Evolutionary conservation across 768 basidiomycete species (phyloP), one percentile per base, ranked within the genome.

Genomic region (Rhodotorula kratochvilovae): DNA sequence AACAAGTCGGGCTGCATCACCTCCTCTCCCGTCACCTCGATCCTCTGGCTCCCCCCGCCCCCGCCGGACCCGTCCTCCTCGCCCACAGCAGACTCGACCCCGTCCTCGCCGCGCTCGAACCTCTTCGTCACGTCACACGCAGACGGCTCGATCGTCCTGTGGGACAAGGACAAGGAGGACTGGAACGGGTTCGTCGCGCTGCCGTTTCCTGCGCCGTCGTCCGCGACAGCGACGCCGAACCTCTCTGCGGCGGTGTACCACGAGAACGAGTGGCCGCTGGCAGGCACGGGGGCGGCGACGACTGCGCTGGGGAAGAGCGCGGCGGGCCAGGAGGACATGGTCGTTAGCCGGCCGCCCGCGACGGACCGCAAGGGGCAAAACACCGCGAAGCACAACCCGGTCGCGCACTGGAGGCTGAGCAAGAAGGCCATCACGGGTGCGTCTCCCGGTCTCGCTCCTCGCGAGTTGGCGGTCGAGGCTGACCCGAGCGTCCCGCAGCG

Each of bases 131-230:
- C 88, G 25, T 89, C 90, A 12, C 90, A 94, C 79, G 89, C 89
- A 33, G 91, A 95, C 74, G 92, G 92, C 11, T 89, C 91, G 11
- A 88, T 95, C 70, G 85, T 93, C 50, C 86, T 92, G 27, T 94
- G 91, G 76, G 92, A 94, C 81, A 91, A 88, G 77, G 92, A 94
- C 76, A 88, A 90, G 43, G 92, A 92, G 59, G 92, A 95, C 72
- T 75, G 66, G 68, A 63, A 58, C 42, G 62, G 62, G 10, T 76
- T 77, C 64, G 51, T 57, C 0, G 60, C 82, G 11, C 70, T 77
- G 3, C 81, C 82, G 29, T 82, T 45, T 25, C 56, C 51, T 0
- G 16, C 62, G 33, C 23, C 27, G 36, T 23, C 25, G 29, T 56
- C 73, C 17, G 66, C 27, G 48, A 23, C 50, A 17, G 36, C 35